Evolutionary conservation across 75 land plant species (phyloP).

Genomic region (Sequoiadendron giganteum): DNA sequence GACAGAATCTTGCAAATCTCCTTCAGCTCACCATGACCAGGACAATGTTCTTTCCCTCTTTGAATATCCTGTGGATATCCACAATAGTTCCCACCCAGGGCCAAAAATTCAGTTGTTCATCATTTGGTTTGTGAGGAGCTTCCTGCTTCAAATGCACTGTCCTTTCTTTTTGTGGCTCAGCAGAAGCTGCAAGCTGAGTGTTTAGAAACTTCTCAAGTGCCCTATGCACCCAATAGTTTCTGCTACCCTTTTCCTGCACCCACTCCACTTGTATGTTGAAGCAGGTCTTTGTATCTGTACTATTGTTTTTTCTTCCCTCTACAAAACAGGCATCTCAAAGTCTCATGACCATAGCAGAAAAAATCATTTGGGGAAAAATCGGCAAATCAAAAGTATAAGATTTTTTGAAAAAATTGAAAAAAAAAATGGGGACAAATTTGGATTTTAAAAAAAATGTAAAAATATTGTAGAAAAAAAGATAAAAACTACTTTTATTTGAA

Average conservation of each 20-base stretch:
- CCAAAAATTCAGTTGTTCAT: constrained; percentile 49
- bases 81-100: constrained; percentile 78
- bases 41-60: constrained; percentile 48
- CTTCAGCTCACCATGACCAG: constrained; percentile 52
- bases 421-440: no score
- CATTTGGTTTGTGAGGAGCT: constrained; percentile 35
- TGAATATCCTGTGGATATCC: constrained; percentile 47
- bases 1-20: constrained; percentile 46
- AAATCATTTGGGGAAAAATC: no score
- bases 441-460: no score
- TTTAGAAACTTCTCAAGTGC: no score
- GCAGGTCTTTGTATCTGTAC: constrained; percentile 55
- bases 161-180: no score
- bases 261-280: constrained; percentile 66
- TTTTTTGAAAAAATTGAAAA: no score
- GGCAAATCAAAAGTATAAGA: no score
- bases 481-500: no score
- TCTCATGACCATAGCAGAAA: not conserved
- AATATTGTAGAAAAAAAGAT: no score
- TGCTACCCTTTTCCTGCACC: constrained; percentile 39
- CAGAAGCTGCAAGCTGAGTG: no score
- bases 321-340: constrained; percentile 69
- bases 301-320: constrained; percentile 53
- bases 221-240: constrained; percentile 17
- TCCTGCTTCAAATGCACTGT: no score